These are phyloP conservation scores for Pseudocercospora crystallina DNA, from an alignment of 2,329 filamentous ascomycete species.

Conservation along the genomic window DNA sequence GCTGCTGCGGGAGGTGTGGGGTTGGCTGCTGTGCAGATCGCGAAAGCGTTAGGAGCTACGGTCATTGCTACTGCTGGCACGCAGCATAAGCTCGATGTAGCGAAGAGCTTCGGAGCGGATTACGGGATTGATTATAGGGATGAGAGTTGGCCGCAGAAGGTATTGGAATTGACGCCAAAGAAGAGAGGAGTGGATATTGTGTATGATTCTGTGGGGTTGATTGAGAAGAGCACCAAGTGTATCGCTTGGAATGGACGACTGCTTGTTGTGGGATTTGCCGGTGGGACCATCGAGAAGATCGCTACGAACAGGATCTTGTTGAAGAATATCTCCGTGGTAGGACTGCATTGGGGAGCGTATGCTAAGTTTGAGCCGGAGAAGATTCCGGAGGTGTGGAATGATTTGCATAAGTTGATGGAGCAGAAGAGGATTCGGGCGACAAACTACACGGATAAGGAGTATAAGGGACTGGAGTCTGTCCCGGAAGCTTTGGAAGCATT, in stretches of 20 bases:
- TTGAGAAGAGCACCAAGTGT: conserved; percentile 86
- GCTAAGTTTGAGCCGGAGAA: conserved; percentile 68
- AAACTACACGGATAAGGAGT: conserved; percentile 77
- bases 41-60: conserved; percentile 85
- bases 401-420: conserved; percentile 74
- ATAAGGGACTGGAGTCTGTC: conserved; percentile 77
- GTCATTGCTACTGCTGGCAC: conserved; percentile 92
- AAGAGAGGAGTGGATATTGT: conserved; percentile 82
- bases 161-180: conserved; percentile 75
- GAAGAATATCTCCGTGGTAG: conserved; percentile 90
- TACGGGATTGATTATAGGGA: conserved; percentile 75
- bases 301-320: conserved; percentile 88
- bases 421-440: conserved; percentile 79
- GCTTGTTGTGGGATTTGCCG: conserved; percentile 85
- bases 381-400: conserved; percentile 74
- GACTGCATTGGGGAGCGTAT: conserved; percentile 90
- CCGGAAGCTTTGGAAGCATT: conserved; percentile 74
- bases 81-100: conserved; percentile 75
- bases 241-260: conserved; percentile 90
- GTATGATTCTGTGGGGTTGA: conserved; percentile 89
- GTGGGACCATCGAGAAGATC: conserved; percentile 83
- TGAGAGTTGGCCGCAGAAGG: conserved; percentile 61
- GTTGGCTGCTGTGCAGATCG: conserved; percentile 86
- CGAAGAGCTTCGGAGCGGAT: conserved; percentile 79
- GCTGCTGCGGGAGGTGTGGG: conserved; percentile 91